phyloP scores from a whole-genome alignment of 2,329 filamentous ascomycete genomes.

The Ophiostoma populinum region DNA sequence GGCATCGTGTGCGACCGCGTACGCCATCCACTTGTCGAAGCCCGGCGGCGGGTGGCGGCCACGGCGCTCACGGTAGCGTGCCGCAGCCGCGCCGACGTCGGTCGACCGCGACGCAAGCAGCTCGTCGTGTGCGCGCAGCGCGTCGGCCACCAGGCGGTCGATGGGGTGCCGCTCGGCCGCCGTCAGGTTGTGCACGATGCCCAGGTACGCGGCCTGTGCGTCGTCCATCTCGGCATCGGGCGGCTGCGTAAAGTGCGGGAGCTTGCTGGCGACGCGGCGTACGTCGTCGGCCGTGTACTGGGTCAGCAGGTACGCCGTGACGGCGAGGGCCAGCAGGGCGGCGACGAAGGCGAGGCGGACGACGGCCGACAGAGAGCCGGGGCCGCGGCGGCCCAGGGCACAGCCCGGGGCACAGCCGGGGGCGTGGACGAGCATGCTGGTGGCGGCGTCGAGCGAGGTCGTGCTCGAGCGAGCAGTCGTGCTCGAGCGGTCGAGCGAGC shows the following conservation, averaged over 20 bases:
- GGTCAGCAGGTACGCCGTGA: constrained; percentile 6
- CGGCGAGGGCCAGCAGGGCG: constrained; percentile 6
- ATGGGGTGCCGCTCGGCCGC: constrained; percentile 22
- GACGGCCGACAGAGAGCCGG: no score
- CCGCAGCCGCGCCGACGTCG: constrained; percentile 18
- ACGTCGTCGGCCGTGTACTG: constrained; percentile 5
- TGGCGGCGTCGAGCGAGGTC: no score
- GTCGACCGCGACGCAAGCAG: constrained; percentile 24
- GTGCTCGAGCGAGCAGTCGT: no score
- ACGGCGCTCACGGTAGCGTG: constrained; percentile 24
- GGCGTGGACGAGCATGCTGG: no score
- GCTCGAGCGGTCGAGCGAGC: no score
- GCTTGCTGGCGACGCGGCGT: constrained; percentile 2
- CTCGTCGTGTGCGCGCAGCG: constrained; percentile 21
- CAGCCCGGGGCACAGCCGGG: no score
- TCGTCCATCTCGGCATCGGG: constrained; percentile 4
- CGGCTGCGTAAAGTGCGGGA: constrained; percentile 3
- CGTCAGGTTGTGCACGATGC: constrained; percentile 1
- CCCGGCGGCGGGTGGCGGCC: constrained; percentile 31
- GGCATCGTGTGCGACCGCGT: constrained; percentile 24
- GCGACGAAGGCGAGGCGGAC: no score
- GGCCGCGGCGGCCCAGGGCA: no score
- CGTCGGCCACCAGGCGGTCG: constrained; percentile 24
- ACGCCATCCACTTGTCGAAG: constrained; percentile 30
- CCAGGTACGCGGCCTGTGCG: constrained; percentile 4